Conservation (phyloP, 768 basidiomycete species). For the Boletus subparvulus region DNA sequence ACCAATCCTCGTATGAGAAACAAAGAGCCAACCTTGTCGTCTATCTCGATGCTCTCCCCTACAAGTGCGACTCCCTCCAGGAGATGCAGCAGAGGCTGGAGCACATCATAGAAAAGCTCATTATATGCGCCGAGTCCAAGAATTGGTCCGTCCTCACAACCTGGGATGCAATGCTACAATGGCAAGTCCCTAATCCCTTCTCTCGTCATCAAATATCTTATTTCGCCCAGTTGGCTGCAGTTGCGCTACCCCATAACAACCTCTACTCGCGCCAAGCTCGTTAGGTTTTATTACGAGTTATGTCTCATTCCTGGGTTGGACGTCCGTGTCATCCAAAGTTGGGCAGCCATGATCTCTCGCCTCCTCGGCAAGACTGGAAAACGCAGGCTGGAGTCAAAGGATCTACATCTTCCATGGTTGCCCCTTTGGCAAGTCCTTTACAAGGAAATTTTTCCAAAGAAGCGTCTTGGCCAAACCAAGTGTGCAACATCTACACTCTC, state of each 20-base stretch:
- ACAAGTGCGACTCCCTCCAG: slow-evolving; percentile 66
- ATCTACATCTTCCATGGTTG: slow-evolving; percentile 70
- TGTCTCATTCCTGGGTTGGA: slow-evolving; percentile 75
- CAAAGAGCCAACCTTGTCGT: slow-evolving; percentile 60
- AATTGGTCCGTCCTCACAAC: slow-evolving; percentile 73
- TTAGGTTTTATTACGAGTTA: slow-evolving; percentile 75
- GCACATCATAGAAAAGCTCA: slow-evolving; percentile 64
- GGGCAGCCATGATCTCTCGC: slow-evolving; percentile 77
- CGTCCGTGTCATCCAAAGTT: slow-evolving; percentile 64
- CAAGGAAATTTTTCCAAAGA: slow-evolving; percentile 75
- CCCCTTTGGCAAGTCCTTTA: slow-evolving; percentile 74
- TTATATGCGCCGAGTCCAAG: slow-evolving; percentile 68
- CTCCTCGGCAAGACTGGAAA: slow-evolving; percentile 67
- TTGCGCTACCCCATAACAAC: slow-evolving; percentile 79
- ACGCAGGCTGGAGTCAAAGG: slow-evolving; percentile 64
- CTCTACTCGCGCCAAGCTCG: slow-evolving; percentile 68
- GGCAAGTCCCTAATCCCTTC: slow-evolving; percentile 42
- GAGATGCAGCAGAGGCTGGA: slow-evolving; percentile 73
- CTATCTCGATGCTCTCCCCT: slow-evolving; percentile 69
- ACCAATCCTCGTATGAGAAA: slow-evolving; percentile 50
- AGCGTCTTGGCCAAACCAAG: slow-evolving; percentile 57
- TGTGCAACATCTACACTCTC: slow-evolving; percentile 34
- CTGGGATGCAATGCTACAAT: slow-evolving; percentile 81
- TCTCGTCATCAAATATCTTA: slow-evolving; percentile 5
- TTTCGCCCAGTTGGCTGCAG: slow-evolving; percentile 64